Evolutionary conservation across 805 yeast species (phyloP).

Genomic region (Monosporozyma aerobia): DNA sequence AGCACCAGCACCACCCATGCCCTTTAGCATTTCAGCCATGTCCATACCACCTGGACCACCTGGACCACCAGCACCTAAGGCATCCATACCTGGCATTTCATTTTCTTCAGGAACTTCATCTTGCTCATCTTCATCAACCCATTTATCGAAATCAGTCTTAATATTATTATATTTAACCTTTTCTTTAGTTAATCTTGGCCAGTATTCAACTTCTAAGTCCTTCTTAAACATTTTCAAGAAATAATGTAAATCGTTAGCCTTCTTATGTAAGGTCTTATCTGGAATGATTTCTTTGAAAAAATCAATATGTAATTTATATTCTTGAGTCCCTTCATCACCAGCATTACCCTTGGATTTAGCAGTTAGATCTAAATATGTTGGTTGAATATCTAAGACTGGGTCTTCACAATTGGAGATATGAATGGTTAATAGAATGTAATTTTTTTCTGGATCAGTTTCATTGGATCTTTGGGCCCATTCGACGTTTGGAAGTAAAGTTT

Average conservation of each 20-base stretch:
- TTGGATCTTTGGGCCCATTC: constrained; percentile 96
- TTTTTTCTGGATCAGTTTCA: constrained; percentile 61
- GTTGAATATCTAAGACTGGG: constrained; percentile 52
- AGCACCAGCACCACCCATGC: constrained; percentile 30
- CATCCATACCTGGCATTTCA: constrained; percentile 27
- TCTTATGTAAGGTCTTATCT: constrained; percentile 45
- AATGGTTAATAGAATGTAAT: constrained; percentile 66
- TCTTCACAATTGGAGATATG: constrained; percentile 60
- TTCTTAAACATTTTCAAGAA: constrained; percentile 62
- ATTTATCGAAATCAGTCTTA: constrained; percentile 91
- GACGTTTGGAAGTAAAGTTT: constrained; percentile 40
- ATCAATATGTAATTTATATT: constrained; percentile 60
- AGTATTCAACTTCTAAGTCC: constrained; percentile 62
- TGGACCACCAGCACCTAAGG: constrained; percentile 34
- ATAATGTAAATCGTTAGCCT: constrained; percentile 45
- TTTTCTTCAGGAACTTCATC: constrained; percentile 41
- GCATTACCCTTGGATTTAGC: constrained; percentile 37
- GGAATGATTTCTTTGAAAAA: constrained; percentile 69
- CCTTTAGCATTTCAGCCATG: constrained; percentile 30
- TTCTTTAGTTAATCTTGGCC: constrained; percentile 93
- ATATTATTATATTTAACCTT: constrained; percentile 70
- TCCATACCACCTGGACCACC: constrained; percentile 25
- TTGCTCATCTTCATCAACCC: constrained; percentile 99
- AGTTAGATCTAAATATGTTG: constrained; percentile 42
- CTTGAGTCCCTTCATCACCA: constrained; percentile 33